Conservation (phyloP, 129 eudicot species). For the Flaveria robusta region DNA sequence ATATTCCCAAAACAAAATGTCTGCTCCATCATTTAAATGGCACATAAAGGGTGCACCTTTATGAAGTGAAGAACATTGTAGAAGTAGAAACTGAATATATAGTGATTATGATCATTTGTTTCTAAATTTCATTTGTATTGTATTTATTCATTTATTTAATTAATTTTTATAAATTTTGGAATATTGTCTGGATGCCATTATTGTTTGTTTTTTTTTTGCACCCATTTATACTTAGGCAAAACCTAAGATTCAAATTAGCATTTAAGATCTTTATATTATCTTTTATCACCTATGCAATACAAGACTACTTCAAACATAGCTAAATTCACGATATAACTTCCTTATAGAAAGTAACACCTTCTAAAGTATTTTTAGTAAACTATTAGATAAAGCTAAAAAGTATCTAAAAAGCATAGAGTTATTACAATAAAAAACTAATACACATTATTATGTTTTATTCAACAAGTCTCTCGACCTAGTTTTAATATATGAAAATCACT, state of each 20-base stretch:
- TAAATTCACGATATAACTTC: neutral
- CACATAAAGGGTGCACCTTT: conserved; percentile 22
- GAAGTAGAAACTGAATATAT: conserved; percentile 22
- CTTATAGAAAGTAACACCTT: neutral
- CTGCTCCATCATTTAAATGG: conserved; percentile 34
- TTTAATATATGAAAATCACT: too few species aligned
- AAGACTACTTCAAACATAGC: neutral
- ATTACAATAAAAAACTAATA: too few species aligned
- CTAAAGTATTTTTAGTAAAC: neutral
- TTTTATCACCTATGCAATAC: neutral
- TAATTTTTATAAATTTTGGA: neutral
- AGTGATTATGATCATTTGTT: neutral
- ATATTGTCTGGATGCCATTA: neutral
- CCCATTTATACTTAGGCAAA: neutral
- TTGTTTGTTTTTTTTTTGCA: neutral
- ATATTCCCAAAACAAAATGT: conserved; percentile 38
- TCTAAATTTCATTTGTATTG: neutral
- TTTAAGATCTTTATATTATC: neutral
- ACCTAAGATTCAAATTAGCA: neutral
- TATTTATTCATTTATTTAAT: neutral
- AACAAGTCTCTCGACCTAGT: too few species aligned
- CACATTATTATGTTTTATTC: too few species aligned
- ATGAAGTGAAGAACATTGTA: conserved; percentile 35
- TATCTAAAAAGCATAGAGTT: neutral
- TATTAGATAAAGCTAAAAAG: neutral